A percentile compares a stretch with the other conserved stretches of the same genome.
These are phyloP conservation scores for Fusarium beomiforme DNA, from an alignment of 2,329 filamentous ascomycete genomes.

Conservation along the genomic window DNA sequence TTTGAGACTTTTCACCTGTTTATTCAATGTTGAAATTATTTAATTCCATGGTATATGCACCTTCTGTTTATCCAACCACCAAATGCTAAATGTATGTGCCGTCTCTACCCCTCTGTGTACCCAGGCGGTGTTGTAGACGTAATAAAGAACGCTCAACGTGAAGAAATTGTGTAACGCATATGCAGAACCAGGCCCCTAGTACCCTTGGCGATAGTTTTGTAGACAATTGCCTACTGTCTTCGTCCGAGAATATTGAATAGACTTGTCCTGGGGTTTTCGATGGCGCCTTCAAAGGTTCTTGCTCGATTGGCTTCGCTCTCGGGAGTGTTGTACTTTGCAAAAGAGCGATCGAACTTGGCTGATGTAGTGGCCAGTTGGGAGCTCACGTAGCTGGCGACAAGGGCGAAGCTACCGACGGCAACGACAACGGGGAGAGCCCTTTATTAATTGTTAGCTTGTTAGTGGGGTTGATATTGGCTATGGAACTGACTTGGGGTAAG, in stretches of 20 bases:
- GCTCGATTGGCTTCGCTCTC: slow-evolving; percentile 49
- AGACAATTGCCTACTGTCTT: slow-evolving; percentile 34
- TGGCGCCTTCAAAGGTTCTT: slow-evolving; percentile 46
- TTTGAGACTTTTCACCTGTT: neutral
- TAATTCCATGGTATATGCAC: slow-evolving; percentile 28
- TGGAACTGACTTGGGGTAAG: slow-evolving; percentile 29
- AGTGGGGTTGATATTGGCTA: neutral
- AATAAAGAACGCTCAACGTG: slow-evolving; percentile 32
- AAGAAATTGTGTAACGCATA: slow-evolving; percentile 15
- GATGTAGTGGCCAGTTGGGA: slow-evolving; percentile 48
- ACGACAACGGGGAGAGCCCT: slow-evolving; percentile 34
- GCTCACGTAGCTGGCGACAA: slow-evolving; percentile 47
- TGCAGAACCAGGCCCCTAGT: neutral
- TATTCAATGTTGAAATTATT: slow-evolving; percentile 24
- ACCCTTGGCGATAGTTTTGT: neutral
- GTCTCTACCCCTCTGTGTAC: neutral
- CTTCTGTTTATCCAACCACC: neutral
- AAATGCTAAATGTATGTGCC: neutral
- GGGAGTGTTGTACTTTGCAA: slow-evolving; percentile 51
- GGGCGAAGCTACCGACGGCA: slow-evolving; percentile 35
- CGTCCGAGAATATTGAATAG: slow-evolving; percentile 49
- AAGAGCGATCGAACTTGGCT: slow-evolving; percentile 50
- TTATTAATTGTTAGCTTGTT: neutral
- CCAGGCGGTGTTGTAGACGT: neutral
- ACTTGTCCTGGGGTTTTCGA: slow-evolving; percentile 49